Base-by-base conservation (phyloP, 2,329 filamentous ascomycete genomes). In the Sporothrix protearum region DNA sequence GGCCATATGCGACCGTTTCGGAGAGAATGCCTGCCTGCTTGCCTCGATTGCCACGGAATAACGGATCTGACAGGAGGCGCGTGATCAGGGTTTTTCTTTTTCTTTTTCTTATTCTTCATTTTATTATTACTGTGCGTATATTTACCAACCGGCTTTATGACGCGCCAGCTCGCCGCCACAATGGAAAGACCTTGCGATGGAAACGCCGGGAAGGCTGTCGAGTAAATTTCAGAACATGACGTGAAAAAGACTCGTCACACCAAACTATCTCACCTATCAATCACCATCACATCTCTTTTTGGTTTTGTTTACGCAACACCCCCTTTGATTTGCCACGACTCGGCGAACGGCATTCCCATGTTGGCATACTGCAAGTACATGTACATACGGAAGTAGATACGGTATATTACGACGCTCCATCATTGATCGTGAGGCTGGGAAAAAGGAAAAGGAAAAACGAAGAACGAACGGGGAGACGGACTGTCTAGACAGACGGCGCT, bases 21-120 rank as follows among this genome's bases (percentile, higher is more conserved):
- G 9, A 12, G 9, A 42, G 39, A 42, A 19, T 22, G 19, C 5
- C 19, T 6, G 47, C 8, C 6, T n/a, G 7, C 19, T n/a, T 42
- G 39, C 39, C 16, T n/a, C 47, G 19, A 49, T n/a, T 49, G 19
- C 47, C n/a, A 49, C 47, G 49, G 55, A 59, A 59, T 19, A 59
- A 59, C 33, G 57, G 36, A 63, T 63, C 57, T 39, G 33, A 25
- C 57, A 42, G 57, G 33, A 33, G 36, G 57, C 57, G 57, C 57
- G 57, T 63, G 57, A 63, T 42, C 25, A 12, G 16, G 51, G 30
- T 55, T 55, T 55, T 59, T 16, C 16, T 14, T 25, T 28, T 57
- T 55, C 22, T 55, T 55, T 57, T 28, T 30, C 12, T 25, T 28
- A 33, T 10, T 57, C 16, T n/a, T n/a, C n/a, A n/a, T n/a, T n/a